A percentile compares a stretch with the other conserved stretches of the same genome.
Conservation (phyloP, 1,284 basidiomycete species). For the Somion occarium region DNA sequence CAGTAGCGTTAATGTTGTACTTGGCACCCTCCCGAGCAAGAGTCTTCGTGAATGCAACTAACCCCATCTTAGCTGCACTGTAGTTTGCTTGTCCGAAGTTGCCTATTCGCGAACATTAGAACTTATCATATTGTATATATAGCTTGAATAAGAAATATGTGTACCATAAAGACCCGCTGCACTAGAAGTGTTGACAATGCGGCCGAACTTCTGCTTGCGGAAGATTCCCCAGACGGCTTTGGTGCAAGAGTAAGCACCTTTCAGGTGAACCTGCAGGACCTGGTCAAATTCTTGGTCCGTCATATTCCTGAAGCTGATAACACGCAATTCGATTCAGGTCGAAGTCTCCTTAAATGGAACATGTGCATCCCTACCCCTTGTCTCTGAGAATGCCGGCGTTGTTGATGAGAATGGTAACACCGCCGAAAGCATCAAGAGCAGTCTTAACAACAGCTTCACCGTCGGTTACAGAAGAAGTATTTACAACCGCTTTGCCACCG, state of each 20-base stretch:
- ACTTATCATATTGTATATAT: constrained; percentile 1
- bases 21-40: constrained; percentile 89
- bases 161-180: constrained; percentile 81
- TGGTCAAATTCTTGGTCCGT: constrained; percentile 86
- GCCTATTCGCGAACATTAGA: constrained; percentile 42
- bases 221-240: constrained; percentile 97
- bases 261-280: constrained; percentile 87
- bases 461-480: constrained; percentile 88
- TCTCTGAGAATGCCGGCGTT: constrained; percentile 94
- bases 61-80: constrained; percentile 86
- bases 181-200: constrained; percentile 90
- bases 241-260: constrained; percentile 92
- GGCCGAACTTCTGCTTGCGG: constrained; percentile 91
- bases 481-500: constrained; percentile 83
- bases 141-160: constrained; percentile 12
- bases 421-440: constrained; percentile 85
- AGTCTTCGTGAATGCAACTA: constrained; percentile 89
- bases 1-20: constrained; percentile 87
- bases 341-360: not conserved
- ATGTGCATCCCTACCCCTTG: constrained; percentile 52
- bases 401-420: constrained; percentile 84
- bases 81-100: constrained; percentile 98
- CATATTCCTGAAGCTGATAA: constrained; percentile 84
- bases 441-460: constrained; percentile 86
- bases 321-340: not conserved